Evolutionary conservation across 1,139 yeast genomes (phyloP).

Genomic region (Kurtzmaniella natalensis): DNA sequence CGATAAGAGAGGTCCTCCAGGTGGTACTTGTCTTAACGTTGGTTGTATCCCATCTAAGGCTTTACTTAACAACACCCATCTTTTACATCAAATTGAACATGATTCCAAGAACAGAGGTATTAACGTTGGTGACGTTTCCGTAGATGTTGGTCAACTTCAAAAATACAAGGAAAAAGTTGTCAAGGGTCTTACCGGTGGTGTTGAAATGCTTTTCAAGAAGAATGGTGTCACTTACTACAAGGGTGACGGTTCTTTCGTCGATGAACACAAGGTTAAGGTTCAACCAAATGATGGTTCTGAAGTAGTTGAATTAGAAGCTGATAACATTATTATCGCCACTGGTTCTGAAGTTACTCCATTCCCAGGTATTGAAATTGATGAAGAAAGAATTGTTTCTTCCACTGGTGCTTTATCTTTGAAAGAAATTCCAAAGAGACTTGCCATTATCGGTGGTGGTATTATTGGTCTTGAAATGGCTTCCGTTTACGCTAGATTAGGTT

Average conservation of each 20-base stretch:
- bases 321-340: constrained; percentile 91
- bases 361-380: constrained; percentile 97
- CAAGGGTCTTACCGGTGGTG: constrained; percentile 84
- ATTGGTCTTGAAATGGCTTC: constrained; percentile 99
- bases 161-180: constrained; percentile 92
- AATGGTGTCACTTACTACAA: constrained; percentile 92
- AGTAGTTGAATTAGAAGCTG: constrained; percentile 60
- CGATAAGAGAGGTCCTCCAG: constrained; percentile 92
- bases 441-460: constrained; percentile 98
- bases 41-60: constrained; percentile 85
- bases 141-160: constrained; percentile 78
- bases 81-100: constrained; percentile 83
- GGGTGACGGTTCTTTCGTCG: constrained; percentile 86
- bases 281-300: constrained; percentile 85
- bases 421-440: constrained; percentile 87
- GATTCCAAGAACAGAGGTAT: constrained; percentile 90
- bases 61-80: constrained; percentile 86
- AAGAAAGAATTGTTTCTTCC: constrained; percentile 93
- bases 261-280: constrained; percentile 74
- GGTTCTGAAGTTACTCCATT: constrained; percentile 98
- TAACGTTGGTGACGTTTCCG: constrained; percentile 70
- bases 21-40: constrained; percentile 72
- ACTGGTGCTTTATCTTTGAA: constrained; percentile 85
- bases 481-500: constrained; percentile 91
- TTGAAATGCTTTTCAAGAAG: constrained; percentile 92